A percentile compares a stretch with the other conserved stretches of the same genome.
phyloP scores from a whole-genome alignment of 1,284 basidiomycete species.

The Sphaerobolus stellatus region DNA sequence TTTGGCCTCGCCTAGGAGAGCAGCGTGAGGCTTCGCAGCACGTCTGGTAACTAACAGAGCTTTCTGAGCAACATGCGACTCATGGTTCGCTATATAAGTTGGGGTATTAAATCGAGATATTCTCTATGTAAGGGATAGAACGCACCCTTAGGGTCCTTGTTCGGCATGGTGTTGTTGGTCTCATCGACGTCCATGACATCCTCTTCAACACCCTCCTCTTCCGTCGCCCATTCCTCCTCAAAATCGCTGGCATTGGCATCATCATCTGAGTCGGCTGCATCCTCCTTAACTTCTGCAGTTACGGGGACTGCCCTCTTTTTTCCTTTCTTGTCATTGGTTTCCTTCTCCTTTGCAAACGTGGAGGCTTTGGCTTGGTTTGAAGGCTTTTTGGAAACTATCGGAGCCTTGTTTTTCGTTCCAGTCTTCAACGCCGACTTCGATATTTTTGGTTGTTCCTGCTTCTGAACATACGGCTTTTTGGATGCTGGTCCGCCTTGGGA shows the following conservation, averaged over 20 bases:
- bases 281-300: constrained; percentile 15
- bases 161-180: constrained; percentile 7
- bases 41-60: constrained; percentile 61
- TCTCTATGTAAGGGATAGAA: constrained; percentile 6
- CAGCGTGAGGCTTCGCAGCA: constrained; percentile 77
- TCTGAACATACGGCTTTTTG: constrained; percentile 52
- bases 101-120: constrained; percentile 11
- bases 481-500: constrained; percentile 47
- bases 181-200: constrained; percentile 23
- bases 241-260: constrained; percentile 26
- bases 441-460: constrained; percentile 22
- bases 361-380: too few relatives aligned
- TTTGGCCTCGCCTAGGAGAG: constrained; percentile 72
- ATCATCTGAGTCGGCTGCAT: constrained; percentile 16
- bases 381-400: too few relatives aligned
- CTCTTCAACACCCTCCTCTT: constrained; percentile 16
- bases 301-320: constrained; percentile 16
- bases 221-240: constrained; percentile 12
- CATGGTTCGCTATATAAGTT: constrained; percentile 46
- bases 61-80: constrained; percentile 69
- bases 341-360: constrained; percentile 38
- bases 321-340: constrained; percentile 27
- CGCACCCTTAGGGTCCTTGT: constrained; percentile 59
- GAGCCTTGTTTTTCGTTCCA: too few relatives aligned
- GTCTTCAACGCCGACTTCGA: too few relatives aligned